Evolutionary conservation across 2,329 filamentous ascomycete genomes (phyloP).

Genomic region (Achaetomium macrosporum): DNA sequence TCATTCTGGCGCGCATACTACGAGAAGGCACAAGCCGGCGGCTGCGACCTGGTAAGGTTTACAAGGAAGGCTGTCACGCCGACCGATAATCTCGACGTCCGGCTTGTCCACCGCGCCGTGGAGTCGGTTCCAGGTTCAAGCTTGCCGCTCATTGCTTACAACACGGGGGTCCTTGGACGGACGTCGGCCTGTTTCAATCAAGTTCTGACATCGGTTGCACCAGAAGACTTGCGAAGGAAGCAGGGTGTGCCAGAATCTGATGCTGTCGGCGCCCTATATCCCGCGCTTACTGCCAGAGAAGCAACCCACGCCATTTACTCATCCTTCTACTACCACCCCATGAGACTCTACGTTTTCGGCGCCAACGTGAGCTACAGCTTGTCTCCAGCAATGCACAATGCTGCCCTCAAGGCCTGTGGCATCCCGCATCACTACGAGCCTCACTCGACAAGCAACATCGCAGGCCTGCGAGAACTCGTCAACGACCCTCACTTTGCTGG

Average conservation of each 20-base stretch:
- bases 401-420: constrained; percentile 60
- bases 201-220: constrained; percentile 55
- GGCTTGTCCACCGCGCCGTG: constrained; percentile 48
- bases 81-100: constrained; percentile 59
- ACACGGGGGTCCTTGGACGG: constrained; percentile 56
- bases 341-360: constrained; percentile 71
- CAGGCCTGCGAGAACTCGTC: constrained; percentile 58
- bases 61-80: constrained; percentile 50
- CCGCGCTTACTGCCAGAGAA: constrained; percentile 53
- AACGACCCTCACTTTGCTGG: constrained; percentile 65
- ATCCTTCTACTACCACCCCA: constrained; percentile 60
- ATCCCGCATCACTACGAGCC: constrained; percentile 64
- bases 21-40: constrained; percentile 48
- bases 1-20: constrained; percentile 50
- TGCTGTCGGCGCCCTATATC: constrained; percentile 24
- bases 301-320: constrained; percentile 61
- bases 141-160: constrained; percentile 57
- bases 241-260: not conserved
- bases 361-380: constrained; percentile 65
- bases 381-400: constrained; percentile 72
- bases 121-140: constrained; percentile 36
- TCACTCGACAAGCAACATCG: constrained; percentile 56
- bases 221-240: constrained; percentile 32
- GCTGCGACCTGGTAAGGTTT: constrained; percentile 58
- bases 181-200: constrained; percentile 62